Base-by-base conservation (phyloP, 2,329 filamentous ascomycete species). In the Cordyceps cicadae region DNA sequence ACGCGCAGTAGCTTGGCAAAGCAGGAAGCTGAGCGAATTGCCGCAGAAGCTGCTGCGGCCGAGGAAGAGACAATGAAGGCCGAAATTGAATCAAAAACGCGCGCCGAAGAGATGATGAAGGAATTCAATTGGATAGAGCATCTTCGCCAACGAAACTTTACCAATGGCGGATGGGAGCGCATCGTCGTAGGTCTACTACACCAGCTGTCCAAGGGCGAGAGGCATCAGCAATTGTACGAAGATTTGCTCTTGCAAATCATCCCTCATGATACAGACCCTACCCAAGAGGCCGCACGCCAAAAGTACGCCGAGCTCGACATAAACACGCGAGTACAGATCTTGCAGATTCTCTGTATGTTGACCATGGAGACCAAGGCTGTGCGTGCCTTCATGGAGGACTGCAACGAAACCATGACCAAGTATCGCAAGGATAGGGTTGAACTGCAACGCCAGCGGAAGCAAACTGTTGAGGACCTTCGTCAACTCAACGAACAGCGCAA, bases 361-460 rank as follows among this genome's bases (percentile, higher is more conserved):
- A 92, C 90, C 2, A 81, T 92, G 60, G 88, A 92, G 68, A 97
- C 94, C 0, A 92, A 91, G 70, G 87, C 89, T 2, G 84, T 97
- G 66, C 87, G 93, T 58, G 87, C 85, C 17, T 96, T 95, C 70
- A 88, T 99, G 79, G 91, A 96, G 66, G 88, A 93, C 64, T 96
- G 92, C 75, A 91, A 89, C 65, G 90, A 93, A 69, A 89, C 91
- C 59, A 97, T 97, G 92, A 99, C 94, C 1, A 85, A 87, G 59
- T 91, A 95, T 69, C 87, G 94, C 54, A 99, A 99, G 74, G 89
- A 95, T 71, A 97, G 96, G 77, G 96, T 97, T 63, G 90, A 96
- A 65, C 88, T 86, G 74, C 93, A 97, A 75, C 85, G 92, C 65
- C 85, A 89, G 66, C 86, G 89, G 64, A 87, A 87, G 66, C 80